phyloP scores from a whole-genome alignment of 2,329 filamentous ascomycete genomes.

The Alternaria atra region DNA sequence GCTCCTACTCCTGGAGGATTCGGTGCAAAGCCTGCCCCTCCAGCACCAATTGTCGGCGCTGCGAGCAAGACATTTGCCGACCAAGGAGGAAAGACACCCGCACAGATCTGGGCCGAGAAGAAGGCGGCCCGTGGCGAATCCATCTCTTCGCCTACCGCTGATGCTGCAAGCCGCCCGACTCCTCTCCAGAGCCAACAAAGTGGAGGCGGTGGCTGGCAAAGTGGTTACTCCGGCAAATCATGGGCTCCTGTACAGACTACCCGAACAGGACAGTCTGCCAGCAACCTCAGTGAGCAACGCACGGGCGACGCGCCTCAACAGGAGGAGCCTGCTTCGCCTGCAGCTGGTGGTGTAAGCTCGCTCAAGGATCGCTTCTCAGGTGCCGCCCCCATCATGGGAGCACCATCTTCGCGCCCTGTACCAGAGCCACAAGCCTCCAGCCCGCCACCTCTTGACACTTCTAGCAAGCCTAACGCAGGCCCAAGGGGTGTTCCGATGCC shows the following conservation, averaged over 20 bases:
- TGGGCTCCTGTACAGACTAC: conserved; percentile 86
- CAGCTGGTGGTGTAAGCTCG: conserved; percentile 71
- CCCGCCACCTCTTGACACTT: conserved; percentile 71
- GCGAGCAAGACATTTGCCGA: conserved; percentile 95
- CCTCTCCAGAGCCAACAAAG: conserved; percentile 69
- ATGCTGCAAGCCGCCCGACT: conserved; percentile 31
- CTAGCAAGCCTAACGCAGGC: conserved; percentile 72
- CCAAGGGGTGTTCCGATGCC: conserved; percentile 77
- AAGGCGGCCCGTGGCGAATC: conserved; percentile 79
- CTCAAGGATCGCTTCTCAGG: conserved; percentile 85
- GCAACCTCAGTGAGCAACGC: conserved; percentile 66
- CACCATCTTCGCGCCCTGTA: conserved; percentile 54
- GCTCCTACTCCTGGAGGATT: conserved; percentile 79
- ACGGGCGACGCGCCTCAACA: conserved; percentile 64
- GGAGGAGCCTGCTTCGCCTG: conserved; percentile 64
- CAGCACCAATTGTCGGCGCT: conserved; percentile 73
- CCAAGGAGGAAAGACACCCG: conserved; percentile 92
- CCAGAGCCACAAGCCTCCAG: conserved; percentile 56
- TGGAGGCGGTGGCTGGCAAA: conserved; percentile 83
- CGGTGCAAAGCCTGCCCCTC: conserved; percentile 66
- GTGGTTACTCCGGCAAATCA: conserved; percentile 86
- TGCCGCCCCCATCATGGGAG: conserved; percentile 65
- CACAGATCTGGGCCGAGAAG: conserved; percentile 97
- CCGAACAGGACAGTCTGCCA: conserved; percentile 71
- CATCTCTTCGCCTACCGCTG: conserved; percentile 55